Evolutionary conservation across 768 basidiomycete species (phyloP), one percentile per base, ranked within the genome.

Genomic region (Macrocybe gigantea): DNA sequence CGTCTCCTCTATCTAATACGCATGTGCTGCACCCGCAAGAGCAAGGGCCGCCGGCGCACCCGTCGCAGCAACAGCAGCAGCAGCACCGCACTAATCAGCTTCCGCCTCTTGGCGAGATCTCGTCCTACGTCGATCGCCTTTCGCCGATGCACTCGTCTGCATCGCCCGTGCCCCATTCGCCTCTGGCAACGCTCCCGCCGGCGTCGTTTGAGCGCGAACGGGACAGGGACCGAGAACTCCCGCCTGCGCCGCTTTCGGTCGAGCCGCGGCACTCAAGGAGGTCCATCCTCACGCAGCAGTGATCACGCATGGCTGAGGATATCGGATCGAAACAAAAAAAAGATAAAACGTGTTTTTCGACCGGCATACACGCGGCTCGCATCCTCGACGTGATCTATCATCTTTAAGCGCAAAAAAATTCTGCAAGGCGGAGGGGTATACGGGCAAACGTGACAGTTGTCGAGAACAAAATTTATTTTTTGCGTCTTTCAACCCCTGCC

Each of bases 141-240:
- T 71, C 74, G 41, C 72, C 75, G 43, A 62, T 70, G 55, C 53
- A 61, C 12, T 59, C 64, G 34, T 62, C 68, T 29, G 56, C 63
- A n/a, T 69, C 71, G 1, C 65, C 71, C 10, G 56, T 69, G 45
- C 64, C 70, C 3, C 67, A 65, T 51, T 67, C 78, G 6, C 66
- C 73, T 6, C 60, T 65, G 43, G 56, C 69, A 34, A 68, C 66
- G 36, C 56, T 67, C 44, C 50, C 70, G 11, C 57, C 72, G 5
- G 64, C 78, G 35, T 75, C 78, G 0, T 83, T 74, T 59, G 80
- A 83, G 59, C 71, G 80, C 53, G 79, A 80, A 39, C 69, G 70
- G 50, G 74, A 73, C n/a, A 68, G 73, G 41, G 78, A 79, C 22
- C 68, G 77, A 38, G 66, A 62, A 42, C 60, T 77, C 41, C 70